phyloP scores from a whole-genome alignment of 495 filamentous ascomycete species.

The Hypoxylon lienhwacheense region DNA sequence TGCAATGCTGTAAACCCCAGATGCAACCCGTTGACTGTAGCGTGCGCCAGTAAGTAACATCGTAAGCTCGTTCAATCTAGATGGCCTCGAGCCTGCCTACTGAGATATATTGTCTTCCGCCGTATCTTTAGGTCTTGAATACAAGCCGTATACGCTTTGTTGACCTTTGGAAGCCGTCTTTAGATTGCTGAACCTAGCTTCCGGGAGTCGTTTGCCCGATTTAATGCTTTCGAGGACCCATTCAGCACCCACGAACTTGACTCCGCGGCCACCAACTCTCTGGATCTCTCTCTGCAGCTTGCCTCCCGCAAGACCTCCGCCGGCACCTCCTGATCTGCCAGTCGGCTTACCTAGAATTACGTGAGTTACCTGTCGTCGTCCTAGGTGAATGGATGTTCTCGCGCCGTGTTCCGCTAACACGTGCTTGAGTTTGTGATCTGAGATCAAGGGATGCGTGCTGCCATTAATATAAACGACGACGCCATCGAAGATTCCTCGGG shows the following conservation, averaged over 20 bases:
- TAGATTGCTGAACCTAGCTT: conserved; percentile 66
- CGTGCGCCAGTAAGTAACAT: conserved; percentile 2
- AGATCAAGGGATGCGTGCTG: conserved; percentile 75
- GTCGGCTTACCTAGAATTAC: conserved; percentile 73
- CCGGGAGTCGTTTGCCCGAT: conserved; percentile 70
- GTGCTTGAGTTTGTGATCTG: conserved; percentile 83
- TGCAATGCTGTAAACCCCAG: conserved; percentile 24
- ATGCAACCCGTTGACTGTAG: conserved; percentile 18
- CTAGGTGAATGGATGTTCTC: conserved; percentile 64
- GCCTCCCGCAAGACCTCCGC: conserved; percentile 75
- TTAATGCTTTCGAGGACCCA: conserved; percentile 86
- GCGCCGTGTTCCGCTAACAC: conserved; percentile 75
- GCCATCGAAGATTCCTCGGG: conserved; percentile 59
- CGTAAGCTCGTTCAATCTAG: conserved; percentile 9
- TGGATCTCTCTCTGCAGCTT: conserved; percentile 85
- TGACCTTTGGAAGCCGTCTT: conserved; percentile 63
- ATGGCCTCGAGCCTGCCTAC: conserved; percentile 8
- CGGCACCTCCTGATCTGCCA: conserved; percentile 53
- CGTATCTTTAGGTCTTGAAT: conserved; percentile 33
- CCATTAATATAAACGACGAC: conserved; percentile 86
- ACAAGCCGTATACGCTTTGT: conserved; percentile 61
- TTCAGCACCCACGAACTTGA: conserved; percentile 83
- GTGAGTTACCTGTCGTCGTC: conserved; percentile 77
- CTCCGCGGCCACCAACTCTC: conserved; percentile 59
- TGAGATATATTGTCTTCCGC: not conserved